Evolutionary conservation across 768 basidiomycete species (phyloP).

Genomic region (Panaeolus papilionaceus): DNA sequence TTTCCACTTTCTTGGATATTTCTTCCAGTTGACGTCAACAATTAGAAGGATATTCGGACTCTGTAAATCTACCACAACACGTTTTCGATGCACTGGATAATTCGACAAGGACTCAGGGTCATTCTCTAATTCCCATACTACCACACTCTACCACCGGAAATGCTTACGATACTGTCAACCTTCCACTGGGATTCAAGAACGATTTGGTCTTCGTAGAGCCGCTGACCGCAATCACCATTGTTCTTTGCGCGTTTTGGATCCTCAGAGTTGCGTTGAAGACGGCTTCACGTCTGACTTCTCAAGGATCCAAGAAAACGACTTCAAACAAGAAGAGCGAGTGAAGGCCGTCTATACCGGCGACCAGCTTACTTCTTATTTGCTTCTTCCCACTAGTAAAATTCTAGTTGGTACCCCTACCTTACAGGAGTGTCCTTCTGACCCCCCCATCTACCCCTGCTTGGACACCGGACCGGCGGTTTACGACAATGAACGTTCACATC

Average conservation of each 20-base stretch:
- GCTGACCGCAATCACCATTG: constrained; percentile 44
- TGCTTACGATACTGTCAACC: constrained; percentile 32
- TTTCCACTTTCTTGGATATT: not conserved
- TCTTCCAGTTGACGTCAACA: not conserved
- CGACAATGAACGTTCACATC: not conserved
- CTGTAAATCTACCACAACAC: not conserved
- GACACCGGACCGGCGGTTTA: not conserved
- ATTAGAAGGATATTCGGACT: not conserved
- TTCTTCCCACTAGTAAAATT: not conserved
- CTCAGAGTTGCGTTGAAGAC: constrained; percentile 34
- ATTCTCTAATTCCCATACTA: constrained; percentile 29
- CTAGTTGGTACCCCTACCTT: not conserved
- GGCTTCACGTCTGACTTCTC: constrained; percentile 16
- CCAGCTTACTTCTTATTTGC: not conserved
- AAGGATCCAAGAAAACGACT: not conserved
- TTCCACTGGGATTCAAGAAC: constrained; percentile 43
- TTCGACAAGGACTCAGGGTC: constrained; percentile 5
- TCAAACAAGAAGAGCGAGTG: not conserved
- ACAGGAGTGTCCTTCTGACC: too few species aligned
- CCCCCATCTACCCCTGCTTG: not conserved
- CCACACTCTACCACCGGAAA: constrained; percentile 19
- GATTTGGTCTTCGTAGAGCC: constrained; percentile 50
- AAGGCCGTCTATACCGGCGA: not conserved
- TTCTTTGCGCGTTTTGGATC: constrained; percentile 47
- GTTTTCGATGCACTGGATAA: constrained; percentile 19